These are phyloP conservation scores for Penicillium sp. DNA, from an alignment of 2,329 filamentous ascomycete species.

Conservation along the genomic window DNA sequence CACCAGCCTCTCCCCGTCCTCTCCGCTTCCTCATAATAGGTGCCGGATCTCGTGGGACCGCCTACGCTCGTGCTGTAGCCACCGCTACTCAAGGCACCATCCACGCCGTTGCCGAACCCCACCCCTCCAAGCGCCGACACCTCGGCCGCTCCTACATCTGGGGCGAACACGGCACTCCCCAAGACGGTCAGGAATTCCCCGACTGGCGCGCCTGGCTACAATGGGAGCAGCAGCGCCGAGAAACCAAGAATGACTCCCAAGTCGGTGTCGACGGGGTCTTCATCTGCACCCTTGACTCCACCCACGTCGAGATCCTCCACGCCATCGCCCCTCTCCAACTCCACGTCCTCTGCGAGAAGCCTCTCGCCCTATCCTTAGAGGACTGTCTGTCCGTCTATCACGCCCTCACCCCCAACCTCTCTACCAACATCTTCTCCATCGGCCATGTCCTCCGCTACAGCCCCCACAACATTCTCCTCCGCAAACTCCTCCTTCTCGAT, in stretches of 20 bases:
- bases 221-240: slow-evolving; percentile 59
- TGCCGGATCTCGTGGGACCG: slow-evolving; percentile 67
- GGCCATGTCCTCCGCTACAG: slow-evolving; percentile 90
- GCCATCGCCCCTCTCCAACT: slow-evolving; percentile 60
- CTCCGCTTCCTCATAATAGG: slow-evolving; percentile 73
- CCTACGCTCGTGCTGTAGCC: slow-evolving; percentile 62
- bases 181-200: slow-evolving; percentile 59
- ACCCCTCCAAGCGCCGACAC: slow-evolving; percentile 62
- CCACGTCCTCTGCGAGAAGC: slow-evolving; percentile 93
- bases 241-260: no score
- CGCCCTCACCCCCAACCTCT: slow-evolving; percentile 20
- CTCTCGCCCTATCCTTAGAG: slow-evolving; percentile 67
- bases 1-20: no score
- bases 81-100: slow-evolving; percentile 61
- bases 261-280: slow-evolving; percentile 57
- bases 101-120: slow-evolving; percentile 70
- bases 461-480: slow-evolving; percentile 79
- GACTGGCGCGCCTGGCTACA: slow-evolving; percentile 66
- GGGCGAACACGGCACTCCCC: slow-evolving; percentile 41
- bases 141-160: slow-evolving; percentile 69
- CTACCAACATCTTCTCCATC: slow-evolving; percentile 64
- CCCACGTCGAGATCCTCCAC: slow-evolving; percentile 72
- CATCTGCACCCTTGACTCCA: slow-evolving; percentile 74
- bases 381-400: slow-evolving; percentile 67
- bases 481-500: slow-evolving; percentile 66